Conservation (phyloP, 192 early-diverging fungal genomes). For the Umbelopsis isabellina region DNA sequence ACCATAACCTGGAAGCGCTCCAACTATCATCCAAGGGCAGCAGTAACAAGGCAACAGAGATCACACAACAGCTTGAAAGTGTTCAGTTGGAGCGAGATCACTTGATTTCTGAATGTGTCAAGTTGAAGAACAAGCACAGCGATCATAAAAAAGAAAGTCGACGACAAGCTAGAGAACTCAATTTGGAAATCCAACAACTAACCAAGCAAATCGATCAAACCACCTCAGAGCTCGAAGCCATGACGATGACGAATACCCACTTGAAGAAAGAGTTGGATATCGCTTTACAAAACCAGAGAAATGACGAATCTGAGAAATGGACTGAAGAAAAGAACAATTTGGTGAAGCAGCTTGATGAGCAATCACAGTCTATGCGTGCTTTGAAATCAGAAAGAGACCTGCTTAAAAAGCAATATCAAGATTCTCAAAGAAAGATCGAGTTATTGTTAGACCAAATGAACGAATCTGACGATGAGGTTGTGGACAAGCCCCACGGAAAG, state of each 20-base stretch:
- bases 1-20: neutral
- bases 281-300: constrained; percentile 3
- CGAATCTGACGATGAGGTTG: constrained; percentile 7
- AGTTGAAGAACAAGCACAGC: constrained; percentile 4
- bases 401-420: constrained; percentile 13
- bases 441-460: constrained; percentile 17
- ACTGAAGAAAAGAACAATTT: neutral
- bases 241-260: neutral
- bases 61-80: neutral
- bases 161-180: neutral
- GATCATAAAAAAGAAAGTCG: constrained; percentile 15
- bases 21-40: neutral
- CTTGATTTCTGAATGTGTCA: neutral
- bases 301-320: constrained; percentile 15
- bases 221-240: neutral
- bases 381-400: constrained; percentile 9
- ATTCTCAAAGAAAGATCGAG: constrained; percentile 14
- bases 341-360: neutral
- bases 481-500: neutral
- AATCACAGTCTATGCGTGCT: neutral
- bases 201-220: constrained; percentile 8
- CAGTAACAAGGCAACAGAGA: neutral
- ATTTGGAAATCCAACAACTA: constrained; percentile 1
- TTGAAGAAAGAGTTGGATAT: constrained; percentile 12
- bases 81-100: neutral